These are phyloP conservation scores for Ogataea ramenticola DNA, from an alignment of 805 yeast genomes.

Conservation along the genomic window DNA sequence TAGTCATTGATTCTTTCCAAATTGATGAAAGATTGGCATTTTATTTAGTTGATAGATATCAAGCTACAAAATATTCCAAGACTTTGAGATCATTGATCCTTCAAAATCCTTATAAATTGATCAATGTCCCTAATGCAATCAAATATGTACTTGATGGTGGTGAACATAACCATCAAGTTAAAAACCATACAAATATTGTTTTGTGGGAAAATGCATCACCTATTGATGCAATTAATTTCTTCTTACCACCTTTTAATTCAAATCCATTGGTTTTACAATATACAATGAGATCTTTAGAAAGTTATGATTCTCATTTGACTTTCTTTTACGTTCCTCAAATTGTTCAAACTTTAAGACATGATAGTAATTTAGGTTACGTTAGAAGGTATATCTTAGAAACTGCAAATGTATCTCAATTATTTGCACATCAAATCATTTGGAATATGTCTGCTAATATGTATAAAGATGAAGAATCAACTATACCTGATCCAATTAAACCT, in stretches of 20 bases:
- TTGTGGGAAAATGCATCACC: slow-evolving; percentile 79
- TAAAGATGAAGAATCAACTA: slow-evolving; percentile 78
- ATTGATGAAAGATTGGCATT: slow-evolving; percentile 70
- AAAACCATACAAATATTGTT: slow-evolving; percentile 15
- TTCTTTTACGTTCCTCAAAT: slow-evolving; percentile 98
- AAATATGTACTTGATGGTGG: slow-evolving; percentile 39
- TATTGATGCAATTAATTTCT: slow-evolving; percentile 74
- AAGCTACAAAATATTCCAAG: slow-evolving; percentile 30
- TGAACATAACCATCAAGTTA: no score
- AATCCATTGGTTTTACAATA: slow-evolving; percentile 73
- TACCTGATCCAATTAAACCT: slow-evolving; percentile 81
- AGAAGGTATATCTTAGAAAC: slow-evolving; percentile 86
- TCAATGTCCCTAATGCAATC: slow-evolving; percentile 51
- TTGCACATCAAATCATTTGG: slow-evolving; percentile 98
- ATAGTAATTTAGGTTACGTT: slow-evolving; percentile 67
- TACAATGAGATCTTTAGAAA: slow-evolving; percentile 82
- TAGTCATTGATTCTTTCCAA: slow-evolving; percentile 51
- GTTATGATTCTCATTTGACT: slow-evolving; percentile 78
- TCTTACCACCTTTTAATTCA: slow-evolving; percentile 63
- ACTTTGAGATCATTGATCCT: slow-evolving; percentile 38
- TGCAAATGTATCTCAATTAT: slow-evolving; percentile 81
- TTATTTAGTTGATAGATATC: slow-evolving; percentile 55
- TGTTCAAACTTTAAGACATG: slow-evolving; percentile 86
- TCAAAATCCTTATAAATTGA: slow-evolving; percentile 52
- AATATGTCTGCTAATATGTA: slow-evolving; percentile 91